Base-by-base conservation (phyloP, 179 eudicot species). In the Spergularia azorica region DNA sequence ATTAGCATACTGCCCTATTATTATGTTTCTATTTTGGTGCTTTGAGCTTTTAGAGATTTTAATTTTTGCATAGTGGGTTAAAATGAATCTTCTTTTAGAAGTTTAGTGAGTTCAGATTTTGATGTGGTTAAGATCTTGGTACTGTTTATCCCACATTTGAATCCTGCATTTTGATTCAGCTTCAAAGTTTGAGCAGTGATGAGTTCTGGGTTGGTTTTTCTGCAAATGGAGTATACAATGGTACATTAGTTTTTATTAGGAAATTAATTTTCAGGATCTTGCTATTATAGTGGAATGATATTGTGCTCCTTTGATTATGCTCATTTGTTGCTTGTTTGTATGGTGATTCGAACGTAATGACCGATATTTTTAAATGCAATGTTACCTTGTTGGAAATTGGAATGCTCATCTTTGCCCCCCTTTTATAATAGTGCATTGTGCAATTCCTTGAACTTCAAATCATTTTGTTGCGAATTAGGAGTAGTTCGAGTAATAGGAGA, bases 191-290 rank as follows among this genome's bases (percentile, higher is more conserved):
- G 56, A 46, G 66, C 62, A 75, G 55, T 74, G 46, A 68, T 20
- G 82, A 60, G 60, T 70, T n/a, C 63, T 73, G 52, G 9, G 8
- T 60, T 59, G 77, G 50, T 46, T 76, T 32, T 57, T 70, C 63
- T 58, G 77, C 77, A 32, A 68, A 79, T 77, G 79, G 69, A 74
- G 54, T 36, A 18, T 64, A 69, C 9, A 74, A 50, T 68, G 83
- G 79, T 69, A 76, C 32, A 26, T 26, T 21, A 32, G 57, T 26
- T 67, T 73, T 18, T 36, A 18, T 14, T 46, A 5, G 39, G 71
- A 5, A 56, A 46, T 43, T 62, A 62, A 20, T 70, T 65, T 46
- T 38, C 2, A 10, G 11, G 36, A 14, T 41, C 58, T 54, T 52
- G 3, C 13, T 39, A 26, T 26, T 26, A 21, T 48, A 16, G 39